Base-by-base conservation (phyloP, 2,329 filamentous ascomycete genomes). In the Furcasterigmium furcatum region DNA sequence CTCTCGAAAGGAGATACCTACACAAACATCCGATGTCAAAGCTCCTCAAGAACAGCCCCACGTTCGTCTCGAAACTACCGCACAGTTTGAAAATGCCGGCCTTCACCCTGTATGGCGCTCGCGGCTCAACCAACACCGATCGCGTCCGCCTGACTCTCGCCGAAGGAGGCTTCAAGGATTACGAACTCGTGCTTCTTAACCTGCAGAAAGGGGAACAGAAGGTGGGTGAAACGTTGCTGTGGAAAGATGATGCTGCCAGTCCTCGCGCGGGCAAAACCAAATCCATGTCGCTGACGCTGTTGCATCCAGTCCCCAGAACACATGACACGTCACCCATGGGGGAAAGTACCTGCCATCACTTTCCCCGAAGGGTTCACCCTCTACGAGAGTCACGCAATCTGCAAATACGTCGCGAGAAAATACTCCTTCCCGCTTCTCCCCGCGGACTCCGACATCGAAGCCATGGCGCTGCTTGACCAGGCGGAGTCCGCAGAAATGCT, bases 351-450 rank as follows among this genome's bases (percentile, higher is more conserved):
- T 32, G 58, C 53, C n/a, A 48, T 73, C 36, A 58, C 55, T 40
- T 69, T 65, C 50, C 52, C 67, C 12, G 58, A 64, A 4, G 67
- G 66, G 1, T 72, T 73, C 55, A 70, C 61, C 41, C 63, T 75
- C 45, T 70, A 71, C 52, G 71, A 74, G 55, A 72, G 67, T 53
- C 71, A 70, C 29, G 64, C 67, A 42, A 74, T 75, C 53, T 71
- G 66, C 67, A 68, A 68, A 56, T 71, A 72, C 55, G 64, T 75
- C 46, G 58, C 69, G 10, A 65, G 21, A 25, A 72, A 70, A 52
- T 74, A 73, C 60, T 65, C 58, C n/a, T 66, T 73, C 47, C 66
- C 66, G 42, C 66, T 73, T 43, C 55, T 73, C 20, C 71, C 70
- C 12, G 18, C 57, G 0, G 54, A 53, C 47, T 62, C 66, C 24